phyloP scores from a whole-genome alignment of 2,329 filamentous ascomycete species.

The Claviceps digitariae region DNA sequence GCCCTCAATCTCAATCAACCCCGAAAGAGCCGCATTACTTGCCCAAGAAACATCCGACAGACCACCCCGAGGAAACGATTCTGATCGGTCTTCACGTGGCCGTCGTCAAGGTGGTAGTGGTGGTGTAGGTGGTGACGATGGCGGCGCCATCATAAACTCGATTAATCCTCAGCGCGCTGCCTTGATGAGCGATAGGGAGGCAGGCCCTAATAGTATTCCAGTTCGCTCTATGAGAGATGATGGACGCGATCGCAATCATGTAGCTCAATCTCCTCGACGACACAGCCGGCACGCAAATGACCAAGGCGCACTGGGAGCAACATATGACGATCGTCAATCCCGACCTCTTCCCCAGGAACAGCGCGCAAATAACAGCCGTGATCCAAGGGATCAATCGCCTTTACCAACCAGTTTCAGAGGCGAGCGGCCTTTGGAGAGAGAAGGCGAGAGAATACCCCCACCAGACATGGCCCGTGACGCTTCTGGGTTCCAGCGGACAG shows the following conservation, averaged over 20 bases:
- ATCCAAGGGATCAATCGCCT: slow-evolving; percentile 21
- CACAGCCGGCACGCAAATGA: slow-evolving; percentile 19
- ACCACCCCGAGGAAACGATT: slow-evolving; percentile 14
- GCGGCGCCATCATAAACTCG: slow-evolving; percentile 19
- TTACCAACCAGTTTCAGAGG: slow-evolving; percentile 15
- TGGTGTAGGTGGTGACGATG: slow-evolving; percentile 3
- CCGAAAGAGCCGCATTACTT: slow-evolving; percentile 39
- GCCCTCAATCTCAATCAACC: slow-evolving; percentile 39
- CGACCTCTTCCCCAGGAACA: slow-evolving; percentile 26
- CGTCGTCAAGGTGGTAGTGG: slow-evolving; percentile 14
- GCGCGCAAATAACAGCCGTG: slow-evolving; percentile 16
- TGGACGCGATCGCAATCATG: slow-evolving; percentile 25
- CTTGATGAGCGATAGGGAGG: slow-evolving; percentile 27
- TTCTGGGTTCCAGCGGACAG: slow-evolving; percentile 23
- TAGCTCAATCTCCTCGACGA: slow-evolving; percentile 37
- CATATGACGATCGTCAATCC: slow-evolving; percentile 33
- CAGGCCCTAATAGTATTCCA: slow-evolving; percentile 13
- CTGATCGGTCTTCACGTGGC: slow-evolving; percentile 16
- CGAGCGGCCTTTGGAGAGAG: slow-evolving; percentile 27
- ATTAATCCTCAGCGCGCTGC: slow-evolving; percentile 36
- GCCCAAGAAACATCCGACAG: slow-evolving; percentile 20
- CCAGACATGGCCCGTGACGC: slow-evolving; percentile 27
- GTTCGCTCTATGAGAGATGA: slow-evolving; percentile 30
- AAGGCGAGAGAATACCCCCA: slow-evolving; percentile 15
- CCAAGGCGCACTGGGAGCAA: slow-evolving; percentile 22